phyloP scores from a whole-genome alignment of 768 basidiomycete genomes.

The Rhodosporidiobolus odoratus region DNA sequence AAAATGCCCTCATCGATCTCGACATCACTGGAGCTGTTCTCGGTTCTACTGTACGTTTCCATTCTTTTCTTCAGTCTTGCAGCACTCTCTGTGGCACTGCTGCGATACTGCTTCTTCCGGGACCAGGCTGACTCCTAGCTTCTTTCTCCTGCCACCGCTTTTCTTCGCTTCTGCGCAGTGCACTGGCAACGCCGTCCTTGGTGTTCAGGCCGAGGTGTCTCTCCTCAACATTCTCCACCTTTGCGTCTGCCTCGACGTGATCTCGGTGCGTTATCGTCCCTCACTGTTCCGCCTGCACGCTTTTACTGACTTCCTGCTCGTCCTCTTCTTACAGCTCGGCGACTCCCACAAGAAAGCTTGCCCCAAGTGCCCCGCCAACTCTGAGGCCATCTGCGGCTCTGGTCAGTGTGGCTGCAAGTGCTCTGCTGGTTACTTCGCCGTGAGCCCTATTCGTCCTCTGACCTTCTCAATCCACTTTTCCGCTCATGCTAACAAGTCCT shows the following conservation, averaged over 20 bases:
- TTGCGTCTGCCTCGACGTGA: conserved; percentile 20
- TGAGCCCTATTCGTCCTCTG: neutral
- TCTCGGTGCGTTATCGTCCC: conserved; percentile 5
- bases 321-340: neutral
- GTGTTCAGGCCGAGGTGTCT: conserved; percentile 8
- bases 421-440: neutral
- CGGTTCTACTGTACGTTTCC: neutral
- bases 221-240: conserved; percentile 10
- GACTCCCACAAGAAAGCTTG: neutral
- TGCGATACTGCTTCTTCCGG: neutral
- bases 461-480: neutral
- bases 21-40: conserved; percentile 15
- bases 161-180: neutral
- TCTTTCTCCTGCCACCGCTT: neutral
- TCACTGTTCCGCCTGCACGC: neutral
- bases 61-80: too few relatives aligned
- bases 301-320: neutral
- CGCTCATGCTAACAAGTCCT: neutral
- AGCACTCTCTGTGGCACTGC: too few relatives aligned
- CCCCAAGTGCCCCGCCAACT: conserved; percentile 4
- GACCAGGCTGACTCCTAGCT: neutral
- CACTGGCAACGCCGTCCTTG: conserved; percentile 24
- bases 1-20: conserved; percentile 16
- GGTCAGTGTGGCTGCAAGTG: conserved; percentile 20
- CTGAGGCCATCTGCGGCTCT: conserved; percentile 15